These are phyloP conservation scores for Triticum urartu DNA, from an alignment of 176 grass and related monocot species.

Conservation along the genomic window DNA sequence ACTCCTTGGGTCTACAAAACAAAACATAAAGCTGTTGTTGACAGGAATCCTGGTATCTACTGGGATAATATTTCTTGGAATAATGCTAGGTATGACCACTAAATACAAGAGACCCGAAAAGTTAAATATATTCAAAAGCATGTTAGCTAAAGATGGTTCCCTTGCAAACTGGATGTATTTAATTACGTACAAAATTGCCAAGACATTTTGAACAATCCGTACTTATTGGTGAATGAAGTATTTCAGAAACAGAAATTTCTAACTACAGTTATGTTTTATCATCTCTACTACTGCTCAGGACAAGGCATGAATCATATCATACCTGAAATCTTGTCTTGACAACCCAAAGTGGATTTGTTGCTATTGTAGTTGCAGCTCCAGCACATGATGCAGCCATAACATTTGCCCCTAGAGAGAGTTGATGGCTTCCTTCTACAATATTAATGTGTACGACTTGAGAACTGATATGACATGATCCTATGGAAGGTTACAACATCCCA, in stretches of 20 bases:
- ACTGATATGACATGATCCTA: slow-evolving; percentile 7
- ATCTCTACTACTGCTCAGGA: background rate
- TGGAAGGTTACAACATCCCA: background rate
- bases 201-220: background rate
- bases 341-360: slow-evolving; percentile 96
- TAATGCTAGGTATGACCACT: background rate
- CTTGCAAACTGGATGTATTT: background rate
- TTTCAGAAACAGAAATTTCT: background rate
- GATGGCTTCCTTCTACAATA: slow-evolving; percentile 64
- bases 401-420: slow-evolving; percentile 80
- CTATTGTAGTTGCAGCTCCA: slow-evolving; percentile 87
- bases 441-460: slow-evolving; percentile 29
- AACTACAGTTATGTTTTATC: slow-evolving; percentile 1
- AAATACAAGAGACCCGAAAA: background rate
- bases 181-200: background rate
- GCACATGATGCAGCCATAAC: slow-evolving; percentile 95
- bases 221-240: background rate
- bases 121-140: slow-evolving; percentile 1
- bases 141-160: background rate
- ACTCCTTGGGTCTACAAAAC: slow-evolving; percentile 78
- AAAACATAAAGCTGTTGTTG: slow-evolving; percentile 2
- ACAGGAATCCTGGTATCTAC: background rate
- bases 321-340: slow-evolving; percentile 98
- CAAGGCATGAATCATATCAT: slow-evolving; percentile 31
- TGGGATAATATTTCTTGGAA: background rate